Evolutionary conservation across 108 stramenopile genomes (phyloP).

Genomic region (Nitzschia sp.): DNA sequence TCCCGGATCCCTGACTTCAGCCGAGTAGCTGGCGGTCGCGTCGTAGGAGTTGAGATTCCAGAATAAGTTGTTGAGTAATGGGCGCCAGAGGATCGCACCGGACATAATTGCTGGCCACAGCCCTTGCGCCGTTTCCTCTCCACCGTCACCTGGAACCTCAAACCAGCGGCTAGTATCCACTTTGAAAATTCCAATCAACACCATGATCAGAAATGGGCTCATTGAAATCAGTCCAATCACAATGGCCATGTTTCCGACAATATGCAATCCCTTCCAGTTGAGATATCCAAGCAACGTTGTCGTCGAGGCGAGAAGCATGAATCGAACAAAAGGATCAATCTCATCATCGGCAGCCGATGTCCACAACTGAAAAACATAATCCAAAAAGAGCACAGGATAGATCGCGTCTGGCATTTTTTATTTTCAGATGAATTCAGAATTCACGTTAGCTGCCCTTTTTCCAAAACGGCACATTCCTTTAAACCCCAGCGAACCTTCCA

Average conservation of each 20-base stretch:
- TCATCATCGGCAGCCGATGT: slow-evolving; percentile 7
- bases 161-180: slow-evolving; percentile 81
- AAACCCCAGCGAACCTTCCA: not conserved
- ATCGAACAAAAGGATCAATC: slow-evolving; percentile 17
- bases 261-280: slow-evolving; percentile 78
- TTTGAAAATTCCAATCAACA: slow-evolving; percentile 56
- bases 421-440: no score
- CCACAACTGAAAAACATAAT: slow-evolving; percentile 67
- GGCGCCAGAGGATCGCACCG: slow-evolving; percentile 82
- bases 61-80: slow-evolving; percentile 89
- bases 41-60: slow-evolving; percentile 95
- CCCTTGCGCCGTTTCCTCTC: slow-evolving; percentile 11
- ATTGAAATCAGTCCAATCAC: slow-evolving; percentile 77
- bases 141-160: slow-evolving; percentile 36
- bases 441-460: no score
- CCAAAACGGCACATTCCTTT: not conserved
- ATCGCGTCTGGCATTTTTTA: slow-evolving; percentile 54
- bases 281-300: slow-evolving; percentile 65
- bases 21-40: slow-evolving; percentile 75
- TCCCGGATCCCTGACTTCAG: slow-evolving; percentile 78
- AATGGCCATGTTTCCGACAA: slow-evolving; percentile 81
- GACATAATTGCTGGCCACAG: slow-evolving; percentile 1
- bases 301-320: slow-evolving; percentile 43
- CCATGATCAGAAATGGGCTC: slow-evolving; percentile 84
- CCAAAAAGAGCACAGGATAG: slow-evolving; percentile 76